phyloP scores from a whole-genome alignment of 805 yeast genomes.

The Sugiyamaella valdiviana region DNA sequence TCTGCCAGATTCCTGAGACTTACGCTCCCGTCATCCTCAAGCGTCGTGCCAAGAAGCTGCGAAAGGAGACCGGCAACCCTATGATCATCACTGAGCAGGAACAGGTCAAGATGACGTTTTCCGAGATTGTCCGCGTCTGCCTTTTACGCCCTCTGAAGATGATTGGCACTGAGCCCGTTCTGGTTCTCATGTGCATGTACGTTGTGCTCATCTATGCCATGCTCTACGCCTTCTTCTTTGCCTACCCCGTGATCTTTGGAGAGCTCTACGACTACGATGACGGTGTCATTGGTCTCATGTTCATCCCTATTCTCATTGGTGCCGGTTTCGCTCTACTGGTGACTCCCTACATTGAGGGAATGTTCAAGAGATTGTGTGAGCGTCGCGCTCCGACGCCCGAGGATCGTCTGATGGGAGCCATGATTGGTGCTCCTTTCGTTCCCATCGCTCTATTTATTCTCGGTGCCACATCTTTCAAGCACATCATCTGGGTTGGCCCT shows the following conservation, averaged over 20 bases:
- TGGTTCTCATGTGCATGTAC: slow-evolving; percentile 76
- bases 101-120: slow-evolving; percentile 68
- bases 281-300: slow-evolving; percentile 77
- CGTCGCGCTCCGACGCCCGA: slow-evolving; percentile 48
- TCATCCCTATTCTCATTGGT: slow-evolving; percentile 85
- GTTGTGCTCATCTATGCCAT: slow-evolving; percentile 87
- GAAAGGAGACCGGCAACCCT: slow-evolving; percentile 77
- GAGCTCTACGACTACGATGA: slow-evolving; percentile 66
- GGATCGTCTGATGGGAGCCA: slow-evolving; percentile 49
- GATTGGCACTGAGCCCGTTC: slow-evolving; percentile 72
- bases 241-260: slow-evolving; percentile 83
- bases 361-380: slow-evolving; percentile 46
- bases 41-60: slow-evolving; percentile 56
- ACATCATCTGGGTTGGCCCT: slow-evolving; percentile 47
- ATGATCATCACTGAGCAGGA: slow-evolving; percentile 93
- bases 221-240: slow-evolving; percentile 89
- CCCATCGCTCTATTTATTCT: slow-evolving; percentile 50
- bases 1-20: slow-evolving; percentile 76
- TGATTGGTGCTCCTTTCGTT: slow-evolving; percentile 40
- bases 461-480: slow-evolving; percentile 52
- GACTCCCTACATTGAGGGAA: slow-evolving; percentile 68
- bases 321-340: slow-evolving; percentile 65
- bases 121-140: slow-evolving; percentile 61
- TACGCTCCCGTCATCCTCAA: slow-evolving; percentile 83
- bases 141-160: slow-evolving; percentile 72